These are phyloP conservation scores for Grigorovia humatica DNA, from an alignment of 805 yeast species.

Conservation along the genomic window DNA sequence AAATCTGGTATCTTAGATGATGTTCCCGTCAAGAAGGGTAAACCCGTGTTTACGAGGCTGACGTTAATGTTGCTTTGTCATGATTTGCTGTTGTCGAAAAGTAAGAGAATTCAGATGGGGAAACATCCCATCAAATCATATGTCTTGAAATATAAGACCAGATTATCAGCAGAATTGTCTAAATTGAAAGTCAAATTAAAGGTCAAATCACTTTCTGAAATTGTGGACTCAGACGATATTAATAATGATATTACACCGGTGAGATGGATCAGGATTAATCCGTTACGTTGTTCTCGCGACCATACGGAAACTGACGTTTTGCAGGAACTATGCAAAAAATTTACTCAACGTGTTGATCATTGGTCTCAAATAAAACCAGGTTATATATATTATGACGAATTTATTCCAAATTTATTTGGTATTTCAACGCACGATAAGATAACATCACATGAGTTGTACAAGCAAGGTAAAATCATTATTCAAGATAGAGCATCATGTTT, in stretches of 20 bases:
- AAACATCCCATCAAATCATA: conserved; percentile 80
- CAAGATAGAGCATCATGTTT: conserved; percentile 97
- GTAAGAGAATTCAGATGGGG: conserved; percentile 80
- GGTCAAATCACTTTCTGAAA: conserved; percentile 44
- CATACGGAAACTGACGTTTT: conserved; percentile 19
- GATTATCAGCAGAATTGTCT: conserved; percentile 73
- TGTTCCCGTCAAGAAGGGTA: conserved; percentile 36
- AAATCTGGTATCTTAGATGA: conserved; percentile 54
- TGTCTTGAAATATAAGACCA: conserved; percentile 63
- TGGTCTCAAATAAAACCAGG: conserved; percentile 42
- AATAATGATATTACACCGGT: conserved; percentile 52
- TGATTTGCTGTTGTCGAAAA: conserved; percentile 64
- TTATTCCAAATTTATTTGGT: conserved; percentile 71
- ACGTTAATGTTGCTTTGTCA: conserved; percentile 53
- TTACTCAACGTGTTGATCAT: conserved; percentile 36
- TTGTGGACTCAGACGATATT: conserved; percentile 37
- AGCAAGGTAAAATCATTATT: conserved; percentile 69
- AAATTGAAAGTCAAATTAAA: conserved; percentile 66
- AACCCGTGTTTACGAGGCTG: conserved; percentile 33
- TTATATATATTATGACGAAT: conserved; percentile 58
- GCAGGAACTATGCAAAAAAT: conserved; percentile 21
- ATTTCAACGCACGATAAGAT: conserved; percentile 67
- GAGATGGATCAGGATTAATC: conserved; percentile 72
- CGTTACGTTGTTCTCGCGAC: conserved; percentile 36
- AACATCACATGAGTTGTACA: conserved; percentile 57